phyloP scores from a whole-genome alignment of 495 filamentous ascomycete genomes.

The Penicillium manginii region DNA sequence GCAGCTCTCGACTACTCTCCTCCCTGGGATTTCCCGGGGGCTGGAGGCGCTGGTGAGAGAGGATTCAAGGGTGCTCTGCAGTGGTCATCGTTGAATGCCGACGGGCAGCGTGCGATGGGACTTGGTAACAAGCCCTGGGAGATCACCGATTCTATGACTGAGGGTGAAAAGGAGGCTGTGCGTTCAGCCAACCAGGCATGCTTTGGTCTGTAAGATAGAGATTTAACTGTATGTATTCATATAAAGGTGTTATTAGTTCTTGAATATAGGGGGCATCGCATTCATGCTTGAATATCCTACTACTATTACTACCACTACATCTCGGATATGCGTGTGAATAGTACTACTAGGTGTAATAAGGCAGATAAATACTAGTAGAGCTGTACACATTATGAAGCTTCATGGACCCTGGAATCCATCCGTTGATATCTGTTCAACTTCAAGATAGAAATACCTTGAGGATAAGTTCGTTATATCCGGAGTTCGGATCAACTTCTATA shows the following conservation, averaged over 20 bases:
- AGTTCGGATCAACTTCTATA: no score
- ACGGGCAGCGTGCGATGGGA: constrained; percentile 64
- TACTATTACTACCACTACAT: no score
- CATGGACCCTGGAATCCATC: no score
- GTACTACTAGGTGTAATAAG: no score
- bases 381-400: no score
- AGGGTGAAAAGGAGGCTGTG: constrained; percentile 61
- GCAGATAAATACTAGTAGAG: no score
- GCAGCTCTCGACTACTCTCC: constrained; percentile 50
- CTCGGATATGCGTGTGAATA: no score
- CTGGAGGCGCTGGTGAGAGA: constrained; percentile 51
- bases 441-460: no score
- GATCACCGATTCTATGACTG: constrained; percentile 49
- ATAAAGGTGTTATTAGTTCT: background rate
- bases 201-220: constrained; percentile 31
- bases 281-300: background rate
- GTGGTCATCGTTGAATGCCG: constrained; percentile 39
- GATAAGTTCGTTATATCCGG: no score
- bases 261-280: background rate
- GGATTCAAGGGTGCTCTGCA: constrained; percentile 46
- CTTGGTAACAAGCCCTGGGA: constrained; percentile 53
- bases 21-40: constrained; percentile 66
- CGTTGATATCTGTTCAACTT: no score
- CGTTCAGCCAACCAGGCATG: constrained; percentile 61
- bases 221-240: background rate